Conservation (phyloP, 73 alveolate genomes). For the Symbiodinium natans region DNA sequence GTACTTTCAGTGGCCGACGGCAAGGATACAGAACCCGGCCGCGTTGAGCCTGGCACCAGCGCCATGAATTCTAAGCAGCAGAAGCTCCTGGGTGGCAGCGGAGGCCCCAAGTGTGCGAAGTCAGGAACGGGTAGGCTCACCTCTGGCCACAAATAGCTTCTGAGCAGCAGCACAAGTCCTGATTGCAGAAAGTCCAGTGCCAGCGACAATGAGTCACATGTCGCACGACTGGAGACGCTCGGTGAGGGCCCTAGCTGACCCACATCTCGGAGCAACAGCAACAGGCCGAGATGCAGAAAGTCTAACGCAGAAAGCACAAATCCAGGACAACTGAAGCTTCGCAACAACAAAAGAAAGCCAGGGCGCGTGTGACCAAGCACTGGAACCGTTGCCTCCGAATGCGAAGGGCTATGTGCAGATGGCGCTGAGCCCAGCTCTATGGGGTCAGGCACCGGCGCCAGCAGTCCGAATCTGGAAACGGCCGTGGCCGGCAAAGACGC, state of each 20-base stretch:
- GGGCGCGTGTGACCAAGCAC: background rate
- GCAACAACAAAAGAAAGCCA: background rate
- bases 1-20: background rate
- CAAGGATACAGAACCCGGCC: background rate
- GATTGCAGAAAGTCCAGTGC: conserved; percentile 20
- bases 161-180: background rate
- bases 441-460: background rate
- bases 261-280: background rate
- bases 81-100: background rate
- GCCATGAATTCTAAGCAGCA: background rate
- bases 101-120: background rate
- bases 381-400: background rate
- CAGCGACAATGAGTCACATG: background rate
- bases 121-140: background rate
- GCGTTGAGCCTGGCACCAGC: background rate
- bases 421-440: background rate
- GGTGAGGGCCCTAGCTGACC: background rate
- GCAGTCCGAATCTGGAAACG: background rate
- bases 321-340: background rate
- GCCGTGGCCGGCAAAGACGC: background rate
- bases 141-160: background rate
- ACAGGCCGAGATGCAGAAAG: background rate
- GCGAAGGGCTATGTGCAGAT: background rate
- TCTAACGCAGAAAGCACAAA: background rate
- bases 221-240: background rate